Evolutionary conservation across 2,329 filamentous ascomycete genomes (phyloP), one percentile per base, ranked within the genome.

Genomic region (Shiraia sp.): DNA sequence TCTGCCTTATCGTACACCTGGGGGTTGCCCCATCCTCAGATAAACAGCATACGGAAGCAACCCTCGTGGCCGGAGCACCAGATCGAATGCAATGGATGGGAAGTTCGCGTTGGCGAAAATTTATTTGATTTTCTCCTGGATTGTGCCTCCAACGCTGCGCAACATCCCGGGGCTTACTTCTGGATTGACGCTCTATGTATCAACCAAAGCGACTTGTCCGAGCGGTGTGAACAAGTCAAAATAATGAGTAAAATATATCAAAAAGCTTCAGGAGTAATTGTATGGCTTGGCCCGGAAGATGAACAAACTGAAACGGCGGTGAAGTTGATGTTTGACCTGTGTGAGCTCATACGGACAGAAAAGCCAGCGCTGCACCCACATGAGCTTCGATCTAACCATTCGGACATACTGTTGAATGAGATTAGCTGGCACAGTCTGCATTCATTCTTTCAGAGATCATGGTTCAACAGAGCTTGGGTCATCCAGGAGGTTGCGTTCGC

Each of bases 1-100:
- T 23, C 27, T 6, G 54, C 52, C 3, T 29, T 56, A 1, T 59
- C 54, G 2, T 56, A 57, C n/a, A 55, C 50, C 1, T 59, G 48
- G 52, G 53, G 51, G 3, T 17, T 36, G 10, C 45, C 43, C 1
- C 36, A 33, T 38, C 10, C n/a, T 2, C 12, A 37, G 10, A 40
- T 35, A 14, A 12, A 42, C 10, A 16, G 14, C n/a, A 4, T 15
- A 10, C 32, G 28, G 1, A 31, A 19, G 15, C 10, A 6, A 26
- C 26, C 29, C 5, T 16, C 25, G n/a, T 34, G 27, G 9, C n/a
- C 10, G 3, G 29, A 15, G 9, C 17, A n/a, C 14, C 15, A 19
- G n/a, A 39, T 55, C 3, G 5, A 35, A 1, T 51, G 51, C 36
- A 55, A 57, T 26, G 35, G 37, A 1, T 16, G 34, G 7, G 10